phyloP scores from a whole-genome alignment of 495 filamentous ascomycete species.

The Neurospora pannonica region DNA sequence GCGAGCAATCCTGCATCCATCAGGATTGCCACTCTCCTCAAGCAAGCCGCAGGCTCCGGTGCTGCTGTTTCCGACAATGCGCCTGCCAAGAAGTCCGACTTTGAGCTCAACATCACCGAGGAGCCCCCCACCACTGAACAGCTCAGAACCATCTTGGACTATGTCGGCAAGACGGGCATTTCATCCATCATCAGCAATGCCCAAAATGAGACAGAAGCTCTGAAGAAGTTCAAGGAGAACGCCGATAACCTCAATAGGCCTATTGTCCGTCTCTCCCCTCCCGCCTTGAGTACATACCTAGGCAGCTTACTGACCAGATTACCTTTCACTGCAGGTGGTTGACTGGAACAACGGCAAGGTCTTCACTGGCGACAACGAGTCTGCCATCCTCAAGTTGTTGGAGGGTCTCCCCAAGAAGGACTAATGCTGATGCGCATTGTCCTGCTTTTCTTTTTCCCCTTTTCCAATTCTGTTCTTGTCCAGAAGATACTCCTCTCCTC shows the following conservation, averaged over 20 bases:
- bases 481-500: slow-evolving; percentile 4
- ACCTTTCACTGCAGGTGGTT: slow-evolving; percentile 49
- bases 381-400: slow-evolving; percentile 75
- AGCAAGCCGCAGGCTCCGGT: slow-evolving; percentile 45
- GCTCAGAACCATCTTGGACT: slow-evolving; percentile 78
- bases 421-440: slow-evolving; percentile 6
- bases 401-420: slow-evolving; percentile 44
- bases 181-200: slow-evolving; percentile 63
- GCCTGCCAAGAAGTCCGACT: slow-evolving; percentile 61
- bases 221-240: slow-evolving; percentile 58
- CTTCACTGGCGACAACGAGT: slow-evolving; percentile 65
- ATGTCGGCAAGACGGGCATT: slow-evolving; percentile 49
- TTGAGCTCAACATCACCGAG: slow-evolving; percentile 81
- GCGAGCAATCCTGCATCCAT: slow-evolving; percentile 54
- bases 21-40: slow-evolving; percentile 61
- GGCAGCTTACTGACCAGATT: slow-evolving; percentile 1
- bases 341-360: slow-evolving; percentile 91
- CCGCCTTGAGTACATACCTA: neutral
- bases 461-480: neutral
- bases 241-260: slow-evolving; percentile 59
- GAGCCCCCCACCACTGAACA: slow-evolving; percentile 73
- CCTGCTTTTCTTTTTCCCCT: neutral
- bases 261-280: slow-evolving; percentile 41
- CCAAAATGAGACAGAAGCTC: slow-evolving; percentile 57
- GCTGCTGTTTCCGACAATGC: slow-evolving; percentile 48